phyloP scores from a whole-genome alignment of 2,329 filamentous ascomycete species.

The Aspergillus terreus region DNA sequence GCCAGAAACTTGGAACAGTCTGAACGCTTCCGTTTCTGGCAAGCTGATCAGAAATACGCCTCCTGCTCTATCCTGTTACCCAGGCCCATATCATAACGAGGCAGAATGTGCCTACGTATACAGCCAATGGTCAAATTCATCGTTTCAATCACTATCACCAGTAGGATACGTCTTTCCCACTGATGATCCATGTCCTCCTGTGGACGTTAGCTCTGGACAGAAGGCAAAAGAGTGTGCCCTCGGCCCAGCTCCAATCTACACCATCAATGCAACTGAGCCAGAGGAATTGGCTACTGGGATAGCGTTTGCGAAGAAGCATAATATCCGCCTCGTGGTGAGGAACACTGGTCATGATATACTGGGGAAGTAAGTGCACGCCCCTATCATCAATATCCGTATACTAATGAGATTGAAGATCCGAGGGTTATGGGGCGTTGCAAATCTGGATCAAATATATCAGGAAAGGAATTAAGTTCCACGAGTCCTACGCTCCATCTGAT shows the following conservation, averaged over 20 bases:
- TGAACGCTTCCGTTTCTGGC: conserved; percentile 33
- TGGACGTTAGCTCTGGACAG: conserved; percentile 19
- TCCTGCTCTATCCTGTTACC: conserved; percentile 33
- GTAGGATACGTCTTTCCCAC: conserved; percentile 26
- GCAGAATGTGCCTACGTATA: conserved; percentile 21
- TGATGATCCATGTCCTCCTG: conserved; percentile 23
- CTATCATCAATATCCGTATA: too few species aligned
- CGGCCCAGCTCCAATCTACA: conserved; percentile 24
- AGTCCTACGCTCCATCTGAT: conserved; percentile 20
- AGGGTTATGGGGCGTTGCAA: conserved; percentile 26
- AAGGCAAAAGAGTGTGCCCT: conserved; percentile 21
- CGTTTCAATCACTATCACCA: conserved; percentile 24
- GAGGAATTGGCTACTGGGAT: conserved; percentile 23
- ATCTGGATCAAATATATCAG: conserved; percentile 29
- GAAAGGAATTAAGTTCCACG: conserved; percentile 25
- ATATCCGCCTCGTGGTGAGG: conserved; percentile 48
- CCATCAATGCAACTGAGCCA: conserved; percentile 25
- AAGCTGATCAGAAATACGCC: conserved; percentile 31
- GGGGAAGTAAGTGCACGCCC: conserved; percentile 8
- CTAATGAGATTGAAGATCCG: conserved; percentile 14
- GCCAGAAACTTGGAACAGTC: conserved; percentile 21
- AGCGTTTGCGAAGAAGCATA: conserved; percentile 45
- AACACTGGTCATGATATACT: conserved; percentile 39
- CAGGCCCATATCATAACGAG: conserved; percentile 21
- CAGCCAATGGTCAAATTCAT: conserved; percentile 22